phyloP scores from a whole-genome alignment of 139 green algal genomes.

The Coccomyxa sp. region DNA sequence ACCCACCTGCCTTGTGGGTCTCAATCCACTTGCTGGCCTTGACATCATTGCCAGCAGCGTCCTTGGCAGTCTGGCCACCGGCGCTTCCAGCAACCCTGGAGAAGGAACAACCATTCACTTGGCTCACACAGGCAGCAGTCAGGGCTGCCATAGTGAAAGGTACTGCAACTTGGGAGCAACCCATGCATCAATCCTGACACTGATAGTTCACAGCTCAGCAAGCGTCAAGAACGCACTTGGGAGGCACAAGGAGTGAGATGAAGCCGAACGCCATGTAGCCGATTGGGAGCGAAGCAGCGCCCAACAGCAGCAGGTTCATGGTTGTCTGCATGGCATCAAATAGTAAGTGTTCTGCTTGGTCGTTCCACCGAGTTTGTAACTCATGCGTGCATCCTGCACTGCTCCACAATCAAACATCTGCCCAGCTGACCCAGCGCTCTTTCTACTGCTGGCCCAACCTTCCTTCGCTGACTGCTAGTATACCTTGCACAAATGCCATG shows the following conservation, averaged over 20 bases:
- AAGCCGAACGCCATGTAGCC: slow-evolving; percentile 58
- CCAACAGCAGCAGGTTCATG: slow-evolving; percentile 87
- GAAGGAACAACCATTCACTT: neutral
- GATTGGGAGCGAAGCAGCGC: slow-evolving; percentile 62
- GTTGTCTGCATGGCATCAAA: slow-evolving; percentile 14
- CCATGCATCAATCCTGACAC: too few relatives aligned
- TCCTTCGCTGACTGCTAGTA: neutral
- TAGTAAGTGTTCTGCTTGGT: too few relatives aligned
- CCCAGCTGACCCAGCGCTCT: neutral
- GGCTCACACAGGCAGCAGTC: neutral
- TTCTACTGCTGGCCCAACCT: neutral
- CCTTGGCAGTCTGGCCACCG: slow-evolving; percentile 85
- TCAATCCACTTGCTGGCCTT: slow-evolving; percentile 75
- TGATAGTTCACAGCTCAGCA: too few relatives aligned
- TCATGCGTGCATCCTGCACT: neutral
- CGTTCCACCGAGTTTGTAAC: too few relatives aligned
- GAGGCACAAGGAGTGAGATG: slow-evolving; percentile 76
- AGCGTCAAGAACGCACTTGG: slow-evolving; percentile 30
- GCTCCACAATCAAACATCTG: neutral
- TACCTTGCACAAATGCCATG: neutral
- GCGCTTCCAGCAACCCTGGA: slow-evolving; percentile 66
- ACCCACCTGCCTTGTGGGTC: slow-evolving; percentile 57
- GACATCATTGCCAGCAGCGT: slow-evolving; percentile 94
- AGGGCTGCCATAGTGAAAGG: neutral
- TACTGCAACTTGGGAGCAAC: neutral